Percentiles rank a stretch among this genome's conserved stretches.
Conservation (phyloP, 129 eudicot genomes). For the Flaveria bidentis region DNA sequence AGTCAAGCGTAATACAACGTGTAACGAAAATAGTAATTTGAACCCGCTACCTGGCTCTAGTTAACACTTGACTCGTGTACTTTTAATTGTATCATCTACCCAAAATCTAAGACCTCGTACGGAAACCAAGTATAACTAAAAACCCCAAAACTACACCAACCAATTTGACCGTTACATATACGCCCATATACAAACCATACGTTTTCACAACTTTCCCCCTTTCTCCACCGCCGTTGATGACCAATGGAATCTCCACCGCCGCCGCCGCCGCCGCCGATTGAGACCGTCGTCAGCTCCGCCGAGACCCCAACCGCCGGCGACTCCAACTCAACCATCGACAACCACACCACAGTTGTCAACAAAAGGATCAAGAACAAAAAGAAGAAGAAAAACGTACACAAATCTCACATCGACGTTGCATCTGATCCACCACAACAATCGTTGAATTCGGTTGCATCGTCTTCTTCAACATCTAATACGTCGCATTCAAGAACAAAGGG, state of each 20-base stretch:
- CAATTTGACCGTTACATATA: too few relatives aligned
- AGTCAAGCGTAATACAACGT: too few relatives aligned
- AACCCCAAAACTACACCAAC: too few relatives aligned
- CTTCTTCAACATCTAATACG: slow-evolving; percentile 15
- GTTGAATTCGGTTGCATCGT: slow-evolving; percentile 18
- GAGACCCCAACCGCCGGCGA: slow-evolving; percentile 16
- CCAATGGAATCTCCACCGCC: slow-evolving; percentile 29
- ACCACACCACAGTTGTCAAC: slow-evolving; percentile 19
- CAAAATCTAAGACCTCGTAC: too few relatives aligned
- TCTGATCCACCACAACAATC: slow-evolving; percentile 28
- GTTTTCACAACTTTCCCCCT: slow-evolving; percentile 15
- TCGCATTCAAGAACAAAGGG: slow-evolving; percentile 22
- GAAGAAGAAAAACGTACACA: slow-evolving; percentile 22
- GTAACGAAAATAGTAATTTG: too few relatives aligned
- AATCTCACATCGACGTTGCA: slow-evolving; percentile 13
- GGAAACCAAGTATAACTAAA: too few relatives aligned
- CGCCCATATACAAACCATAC: too few relatives aligned
- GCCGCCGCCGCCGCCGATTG: slow-evolving; percentile 18
- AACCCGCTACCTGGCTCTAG: too few relatives aligned
- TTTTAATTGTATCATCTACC: too few relatives aligned
- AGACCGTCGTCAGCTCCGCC: slow-evolving; percentile 11
- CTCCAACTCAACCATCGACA: neutral
- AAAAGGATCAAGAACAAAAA: slow-evolving; percentile 31
- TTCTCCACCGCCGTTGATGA: slow-evolving; percentile 20
- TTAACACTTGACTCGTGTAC: too few relatives aligned